Evolutionary conservation across 2,329 filamentous ascomycete species (phyloP), one percentile per base, ranked within the genome.

Genomic region (Trichophyton benhamiae): DNA sequence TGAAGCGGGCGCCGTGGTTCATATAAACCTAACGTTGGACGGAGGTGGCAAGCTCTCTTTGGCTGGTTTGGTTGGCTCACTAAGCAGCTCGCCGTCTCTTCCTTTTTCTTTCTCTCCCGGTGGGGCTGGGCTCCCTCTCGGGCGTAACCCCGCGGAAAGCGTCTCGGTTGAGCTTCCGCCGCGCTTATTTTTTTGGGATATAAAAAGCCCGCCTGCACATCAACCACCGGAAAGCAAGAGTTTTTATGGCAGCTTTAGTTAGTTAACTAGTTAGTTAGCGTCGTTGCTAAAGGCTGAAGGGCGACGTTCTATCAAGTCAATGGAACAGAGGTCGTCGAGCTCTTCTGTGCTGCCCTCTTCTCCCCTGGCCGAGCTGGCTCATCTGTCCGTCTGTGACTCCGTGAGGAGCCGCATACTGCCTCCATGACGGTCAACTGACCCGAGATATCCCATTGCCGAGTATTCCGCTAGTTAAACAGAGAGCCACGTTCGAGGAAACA

Each of bases 381-480:
- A n/a, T 41, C 59, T n/a, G 63, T 36, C 22, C 27, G n/a, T 49
- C 53, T 64, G 61, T 25, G 66, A 63, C 41, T 53, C 17, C 8
- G 60, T 61, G 57, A 68, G 60, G 41, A 65, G 64, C 20, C 58
- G 25, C 33, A 58, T 33, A 15, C 57, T 42, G 36, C 62, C 62
- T 8, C 60, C 59, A 30, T 63, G 13, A 2, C 48, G 61, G 11
- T n/a, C 2, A 33, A 61, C 20, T 5, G n/a, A 11, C 5, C 62
- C 60, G 60, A 58, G 33, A 65, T 41, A 38, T 61, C 36, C 48
- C 5, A 41, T 63, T 58, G n/a, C 63, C 20, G 52, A 63, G 63
- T 17, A 41, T 59, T 62, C 65, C 65, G 49, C 64, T 15, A 67
- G 64, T 13, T 62, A 60, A 62, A 65, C 66, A 64, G 66, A 66